Base-by-base conservation (phyloP, 1,284 basidiomycete genomes). In the Sanguinoderma infundibulare region DNA sequence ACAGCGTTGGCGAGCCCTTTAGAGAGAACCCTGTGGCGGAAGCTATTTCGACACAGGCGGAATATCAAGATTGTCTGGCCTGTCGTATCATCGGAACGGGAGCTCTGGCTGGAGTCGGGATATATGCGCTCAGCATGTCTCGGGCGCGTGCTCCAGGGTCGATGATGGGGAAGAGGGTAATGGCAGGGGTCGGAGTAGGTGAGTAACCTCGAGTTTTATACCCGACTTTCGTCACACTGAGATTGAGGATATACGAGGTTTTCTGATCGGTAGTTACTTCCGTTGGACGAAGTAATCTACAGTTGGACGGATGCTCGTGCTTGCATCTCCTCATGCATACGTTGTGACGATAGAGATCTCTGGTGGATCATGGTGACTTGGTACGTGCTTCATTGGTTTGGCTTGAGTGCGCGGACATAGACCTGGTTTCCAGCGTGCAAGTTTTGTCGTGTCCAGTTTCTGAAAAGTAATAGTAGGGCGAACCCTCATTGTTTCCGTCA, bases 101-200 rank as follows among this genome's bases (percentile, higher is more conserved):
- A 52, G 73, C 77, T 5, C 65, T 78, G 1, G 75, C 69, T 26
- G 74, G 66, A 9, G 70, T 74, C 14, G 77, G 77, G 5, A 22
- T 77, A 26, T 76, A 77, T 54, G 76, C 75, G 3, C 66, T 78
- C 20, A 70, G 73, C 39, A 66, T 69, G 62, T 75, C 77, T 35
- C 74, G 77, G 2, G 71, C 75, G 14, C 71, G 74, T 49, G 73
- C 73, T 15, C 77, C 77, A 1, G 77, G 77, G 9, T 74, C 77
- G 2, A 51, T 70, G 12, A 38, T 74, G 15, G 77, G 77, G 53
- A 77, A 76, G 61, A 69, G 75, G 3, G 71, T 78, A 34, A 74
- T 78, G 73, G 76, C 68, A 1, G 74, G 74, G 8, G 63, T 78
- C 1, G 77, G 77, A 7, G 67, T 78, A 22, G 60, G 75, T 75